Base-by-base conservation (phyloP, 495 filamentous ascomycete genomes). In the Aspergillus panamensis region DNA sequence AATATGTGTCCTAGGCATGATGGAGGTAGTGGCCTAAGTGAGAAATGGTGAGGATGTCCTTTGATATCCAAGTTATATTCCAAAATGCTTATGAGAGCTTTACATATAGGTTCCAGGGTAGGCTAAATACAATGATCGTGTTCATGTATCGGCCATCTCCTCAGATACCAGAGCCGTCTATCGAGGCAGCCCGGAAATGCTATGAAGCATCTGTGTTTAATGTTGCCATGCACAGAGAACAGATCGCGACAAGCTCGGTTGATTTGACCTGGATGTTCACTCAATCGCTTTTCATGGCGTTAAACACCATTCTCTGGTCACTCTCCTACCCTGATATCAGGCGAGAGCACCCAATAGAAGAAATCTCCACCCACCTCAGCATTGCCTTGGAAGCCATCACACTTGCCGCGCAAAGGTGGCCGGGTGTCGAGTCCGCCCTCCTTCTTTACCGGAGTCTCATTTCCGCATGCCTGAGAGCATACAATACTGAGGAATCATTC, bases 181-280 rank as follows among this genome's bases (percentile, higher is more conserved):
- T 84, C 25, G 66, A 79, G 25, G 90, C 92, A 2, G 92, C 92
- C 12, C 72, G 76, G 42, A 85, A 77, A 60, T 96, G 92, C 66
- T 96, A 87, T 66, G 85, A 94, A n/a, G 87, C 88, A 16, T 86
- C 86, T 55, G 74, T 84, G 16, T 89, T 84, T 69, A 91, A 95
- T 66, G 87, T 97, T 59, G 75, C 83, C 54, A 84, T 91, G 71
- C 86, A 90, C 37, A 83, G 80, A 63, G 81, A 87, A 49, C 91
- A 95, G 67, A 88, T 94, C 65, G 78, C 83, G 58, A 84, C 81
- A 8, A 80, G 79, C 8, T 84, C 83, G 20, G 85, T 93, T 19
- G 93, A 96, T 65, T 74, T 96, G 53, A 96, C 91, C 3, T 97
- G 92, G 91, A 85, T 95, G 37, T 96, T 95, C 66, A 82, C 93